These are phyloP conservation scores for Alternaria viburni DNA, from an alignment of 2,329 filamentous ascomycete species.

Conservation along the genomic window DNA sequence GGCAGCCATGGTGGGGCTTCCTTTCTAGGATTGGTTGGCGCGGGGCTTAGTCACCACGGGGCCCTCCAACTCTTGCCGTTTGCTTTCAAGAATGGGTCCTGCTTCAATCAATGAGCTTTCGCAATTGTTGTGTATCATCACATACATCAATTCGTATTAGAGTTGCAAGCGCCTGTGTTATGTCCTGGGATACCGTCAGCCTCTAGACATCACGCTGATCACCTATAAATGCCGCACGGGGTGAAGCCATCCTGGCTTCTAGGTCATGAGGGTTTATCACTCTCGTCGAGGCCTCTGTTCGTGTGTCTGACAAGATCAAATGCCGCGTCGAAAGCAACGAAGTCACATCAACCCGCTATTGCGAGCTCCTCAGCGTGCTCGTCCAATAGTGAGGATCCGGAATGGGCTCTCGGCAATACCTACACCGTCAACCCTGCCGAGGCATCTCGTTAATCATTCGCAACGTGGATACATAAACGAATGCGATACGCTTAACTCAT, in stretches of 20 bases:
- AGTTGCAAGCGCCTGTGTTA: neutral
- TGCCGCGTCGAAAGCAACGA: neutral
- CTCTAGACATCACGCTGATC: neutral
- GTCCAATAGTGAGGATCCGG: neutral
- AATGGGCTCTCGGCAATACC: neutral
- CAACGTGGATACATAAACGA: neutral
- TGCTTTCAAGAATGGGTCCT: neutral
- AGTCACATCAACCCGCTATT: neutral
- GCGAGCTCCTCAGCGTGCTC: neutral
- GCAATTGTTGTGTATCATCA: neutral
- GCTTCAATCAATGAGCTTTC: neutral
- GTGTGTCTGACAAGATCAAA: constrained; percentile 4
- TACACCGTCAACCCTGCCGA: neutral
- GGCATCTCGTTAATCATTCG: neutral
- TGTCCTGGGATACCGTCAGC: neutral
- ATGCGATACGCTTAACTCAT: neutral
- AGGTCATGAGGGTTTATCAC: constrained; percentile 14
- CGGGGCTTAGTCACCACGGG: neutral
- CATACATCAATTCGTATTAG: neutral
- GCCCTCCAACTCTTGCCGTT: neutral
- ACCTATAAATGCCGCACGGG: neutral
- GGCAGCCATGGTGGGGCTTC: neutral
- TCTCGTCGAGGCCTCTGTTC: constrained; percentile 24
- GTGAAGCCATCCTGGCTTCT: neutral
- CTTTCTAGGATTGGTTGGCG: neutral